Evolutionary conservation across 306 rosid species (phyloP), one percentile per base, ranked within the genome.

Genomic region (Begonia fuchsioides): DNA sequence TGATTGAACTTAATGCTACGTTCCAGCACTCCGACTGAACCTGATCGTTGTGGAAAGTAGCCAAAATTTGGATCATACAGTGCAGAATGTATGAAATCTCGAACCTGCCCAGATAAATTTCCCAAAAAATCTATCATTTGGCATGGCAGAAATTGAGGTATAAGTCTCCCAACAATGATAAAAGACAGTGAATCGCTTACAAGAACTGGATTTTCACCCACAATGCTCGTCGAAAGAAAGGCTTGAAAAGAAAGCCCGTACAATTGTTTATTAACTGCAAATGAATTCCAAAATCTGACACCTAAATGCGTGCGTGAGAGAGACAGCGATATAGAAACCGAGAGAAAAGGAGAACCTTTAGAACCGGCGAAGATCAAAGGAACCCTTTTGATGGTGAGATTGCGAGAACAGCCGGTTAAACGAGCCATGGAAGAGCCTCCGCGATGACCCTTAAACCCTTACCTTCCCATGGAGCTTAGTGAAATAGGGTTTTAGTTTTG

Each of bases 51-150:
- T 14, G 93, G 73, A 70, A 88, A 88, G 68, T 84, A 88, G 38
- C 97, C 93, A 57, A 78, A 80, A 38, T 56, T 53, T 7, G 95
- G 80, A 58, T 88, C 93, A 48, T 88, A 88, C n/a, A 84, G 66
- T 39, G 90, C 81, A 49, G 97, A 88, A 62, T 76, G 95, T 61
- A 88, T 72, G 50, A 88, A 88, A 84, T 88, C 95, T 15, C 97
- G 90, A 72, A 88, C 94, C 96, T 87, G 70, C 19, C 45, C 17
- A 53, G 38, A 12, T 13, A 38, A 65, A 53, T 5, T 3, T 17
- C 5, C 20, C 43, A 35, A 17, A 13, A 57, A 49, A 51, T 17
- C 55, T 60, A 52, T 14, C 41, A 54, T 58, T 44, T 43, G 17
- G 12, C 49, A 54, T 32, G 44, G 47, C 48, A 59, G 13, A 63